phyloP scores from a whole-genome alignment of 345 rosid species.

The Mallotus nudiflorus region DNA sequence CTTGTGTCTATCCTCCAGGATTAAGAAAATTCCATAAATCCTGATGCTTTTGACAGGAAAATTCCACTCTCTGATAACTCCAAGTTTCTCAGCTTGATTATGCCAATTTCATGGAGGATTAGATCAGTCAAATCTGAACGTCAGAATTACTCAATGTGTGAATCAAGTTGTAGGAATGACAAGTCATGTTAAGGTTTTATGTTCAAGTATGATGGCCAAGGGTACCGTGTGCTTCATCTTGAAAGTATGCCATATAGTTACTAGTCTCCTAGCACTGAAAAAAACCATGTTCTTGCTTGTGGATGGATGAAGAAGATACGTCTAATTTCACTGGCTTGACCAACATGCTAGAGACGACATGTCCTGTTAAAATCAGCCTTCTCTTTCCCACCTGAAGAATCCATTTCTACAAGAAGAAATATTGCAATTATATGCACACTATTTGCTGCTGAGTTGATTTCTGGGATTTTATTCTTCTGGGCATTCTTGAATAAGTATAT shows the following conservation, averaged over 20 bases:
- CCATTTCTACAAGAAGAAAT: conserved; percentile 46
- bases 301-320: conserved; percentile 31
- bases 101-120: conserved; percentile 52
- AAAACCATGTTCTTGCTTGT: conserved; percentile 48
- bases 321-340: conserved; percentile 57
- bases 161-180: conserved; percentile 31
- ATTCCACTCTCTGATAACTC: conserved; percentile 20
- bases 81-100: conserved; percentile 58
- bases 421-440: conserved; percentile 53
- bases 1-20: conserved; percentile 61
- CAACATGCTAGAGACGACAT: conserved; percentile 47
- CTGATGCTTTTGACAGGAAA: conserved; percentile 38
- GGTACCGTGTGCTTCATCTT: conserved; percentile 52
- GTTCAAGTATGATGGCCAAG: conserved; percentile 55
- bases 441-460: conserved; percentile 60
- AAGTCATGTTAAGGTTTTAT: conserved; percentile 47
- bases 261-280: conserved; percentile 62
- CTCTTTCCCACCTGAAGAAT: conserved; percentile 60
- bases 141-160: conserved; percentile 38
- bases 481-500: conserved; percentile 62
- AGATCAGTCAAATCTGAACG: conserved; percentile 21
- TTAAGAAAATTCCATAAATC: conserved; percentile 14
- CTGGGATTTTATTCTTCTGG: conserved; percentile 59
- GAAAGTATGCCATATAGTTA: conserved; percentile 41
- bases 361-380: conserved; percentile 54